Evolutionary conservation across 1,284 basidiomycete species (phyloP).

Genomic region (Exobasidium rhododendri): DNA sequence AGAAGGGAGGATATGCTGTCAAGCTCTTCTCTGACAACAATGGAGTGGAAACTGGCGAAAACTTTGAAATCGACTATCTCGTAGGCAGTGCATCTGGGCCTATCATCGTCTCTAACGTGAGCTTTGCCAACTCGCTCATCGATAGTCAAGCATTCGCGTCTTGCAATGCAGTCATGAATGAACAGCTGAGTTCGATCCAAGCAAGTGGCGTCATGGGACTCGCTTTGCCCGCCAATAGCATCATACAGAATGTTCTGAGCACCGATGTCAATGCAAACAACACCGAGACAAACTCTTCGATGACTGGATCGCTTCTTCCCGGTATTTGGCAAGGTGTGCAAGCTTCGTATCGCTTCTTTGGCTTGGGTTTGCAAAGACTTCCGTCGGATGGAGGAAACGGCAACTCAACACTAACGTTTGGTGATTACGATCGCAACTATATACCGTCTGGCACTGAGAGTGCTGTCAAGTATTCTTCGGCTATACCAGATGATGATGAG

Average conservation of each 20-base stretch:
- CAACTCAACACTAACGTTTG: slow-evolving; percentile 39
- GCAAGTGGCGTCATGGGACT: slow-evolving; percentile 42
- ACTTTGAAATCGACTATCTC: slow-evolving; percentile 38
- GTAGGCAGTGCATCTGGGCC: slow-evolving; percentile 32
- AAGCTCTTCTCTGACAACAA: slow-evolving; percentile 25
- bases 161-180: slow-evolving; percentile 26
- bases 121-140: slow-evolving; percentile 24
- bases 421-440: slow-evolving; percentile 36
- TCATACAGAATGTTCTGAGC: slow-evolving; percentile 36
- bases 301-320: slow-evolving; percentile 35
- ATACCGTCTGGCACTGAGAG: slow-evolving; percentile 18
- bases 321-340: slow-evolving; percentile 35
- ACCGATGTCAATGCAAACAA: slow-evolving; percentile 19
- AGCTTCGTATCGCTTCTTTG: slow-evolving; percentile 32
- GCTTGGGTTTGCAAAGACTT: slow-evolving; percentile 39
- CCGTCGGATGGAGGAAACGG: slow-evolving; percentile 43
- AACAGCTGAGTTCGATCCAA: slow-evolving; percentile 37
- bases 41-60: slow-evolving; percentile 15
- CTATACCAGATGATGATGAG: slow-evolving; percentile 32
- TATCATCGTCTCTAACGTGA: slow-evolving; percentile 32
- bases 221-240: slow-evolving; percentile 37
- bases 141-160: slow-evolving; percentile 34
- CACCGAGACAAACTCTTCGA: slow-evolving; percentile 22
- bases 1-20: slow-evolving; percentile 25
- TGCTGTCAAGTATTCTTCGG: slow-evolving; percentile 26